Evolutionary conservation across 2,329 filamentous ascomycete species (phyloP).

Genomic region (Nigrospora oryzae): DNA sequence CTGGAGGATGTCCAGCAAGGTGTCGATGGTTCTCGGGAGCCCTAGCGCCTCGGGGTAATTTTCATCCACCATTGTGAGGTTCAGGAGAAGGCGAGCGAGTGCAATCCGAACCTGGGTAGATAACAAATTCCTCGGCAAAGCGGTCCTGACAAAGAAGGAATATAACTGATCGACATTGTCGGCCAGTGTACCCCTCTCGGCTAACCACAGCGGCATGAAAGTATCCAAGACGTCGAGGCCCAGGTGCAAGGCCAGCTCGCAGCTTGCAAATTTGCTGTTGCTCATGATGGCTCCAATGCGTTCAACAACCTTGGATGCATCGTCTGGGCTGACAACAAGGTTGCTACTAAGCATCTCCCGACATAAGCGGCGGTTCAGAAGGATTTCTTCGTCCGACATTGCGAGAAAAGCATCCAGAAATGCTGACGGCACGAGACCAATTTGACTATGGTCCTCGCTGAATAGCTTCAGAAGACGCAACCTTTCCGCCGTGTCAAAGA

Average conservation of each 20-base stretch:
- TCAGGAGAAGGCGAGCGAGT: conserved; percentile 61
- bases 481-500: conserved; percentile 35
- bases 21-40: conserved; percentile 56
- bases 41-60: conserved; percentile 55
- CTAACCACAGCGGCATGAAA: conserved; percentile 53
- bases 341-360: conserved; percentile 46
- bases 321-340: conserved; percentile 36
- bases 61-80: conserved; percentile 57
- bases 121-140: conserved; percentile 58
- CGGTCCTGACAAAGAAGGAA: conserved; percentile 61
- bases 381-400: conserved; percentile 42
- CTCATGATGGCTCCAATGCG: conserved; percentile 42
- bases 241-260: conserved; percentile 62
- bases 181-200: conserved; percentile 49
- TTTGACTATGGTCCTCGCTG: conserved; percentile 31
- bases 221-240: conserved; percentile 61
- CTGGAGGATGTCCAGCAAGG: conserved; percentile 64
- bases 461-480: conserved; percentile 35
- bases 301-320: conserved; percentile 38
- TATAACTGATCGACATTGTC: conserved; percentile 69
- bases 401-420: conserved; percentile 42
- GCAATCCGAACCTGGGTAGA: conserved; percentile 61
- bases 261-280: conserved; percentile 57
- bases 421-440: conserved; percentile 38
- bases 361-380: conserved; percentile 41